phyloP scores from a whole-genome alignment of 129 eudicot species.

The Artemisia annua region DNA sequence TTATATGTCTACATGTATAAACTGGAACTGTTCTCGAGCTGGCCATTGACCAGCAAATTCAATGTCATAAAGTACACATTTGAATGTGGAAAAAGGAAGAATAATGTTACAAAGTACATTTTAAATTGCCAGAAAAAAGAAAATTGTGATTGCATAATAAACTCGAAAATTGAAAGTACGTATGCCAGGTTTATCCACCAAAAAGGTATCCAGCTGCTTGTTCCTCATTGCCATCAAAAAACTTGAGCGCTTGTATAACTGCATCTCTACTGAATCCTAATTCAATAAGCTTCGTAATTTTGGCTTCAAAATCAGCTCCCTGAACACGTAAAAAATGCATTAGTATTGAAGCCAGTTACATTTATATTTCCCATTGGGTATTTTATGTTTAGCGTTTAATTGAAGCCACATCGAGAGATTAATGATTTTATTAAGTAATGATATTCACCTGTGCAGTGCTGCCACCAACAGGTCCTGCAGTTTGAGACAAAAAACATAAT shows the following conservation, averaged over 20 bases:
- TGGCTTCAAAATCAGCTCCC: constrained; percentile 9
- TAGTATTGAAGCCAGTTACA: no score
- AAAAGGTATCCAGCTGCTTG: constrained; percentile 89
- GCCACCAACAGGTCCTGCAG: constrained; percentile 50
- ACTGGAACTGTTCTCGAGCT: constrained; percentile 2
- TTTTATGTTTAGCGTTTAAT: no score
- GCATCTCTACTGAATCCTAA: constrained; percentile 75
- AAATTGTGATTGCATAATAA: neutral
- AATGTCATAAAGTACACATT: constrained; percentile 18
- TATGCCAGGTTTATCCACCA: constrained; percentile 46
- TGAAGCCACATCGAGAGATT: no score
- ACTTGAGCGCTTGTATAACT: constrained; percentile 70
- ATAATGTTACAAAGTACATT: constrained; percentile 4
- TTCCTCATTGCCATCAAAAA: constrained; percentile 85
- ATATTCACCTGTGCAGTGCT: constrained; percentile 40
- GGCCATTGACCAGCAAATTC: constrained; percentile 28
- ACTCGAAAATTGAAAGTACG: neutral
- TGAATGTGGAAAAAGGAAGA: constrained; percentile 9
- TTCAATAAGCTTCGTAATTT: constrained; percentile 4
- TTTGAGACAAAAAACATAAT: constrained; percentile 4
- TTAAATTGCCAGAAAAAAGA: no score
- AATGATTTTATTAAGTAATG: neutral
- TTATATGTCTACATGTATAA: constrained; percentile 8
- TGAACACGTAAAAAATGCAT: neutral
- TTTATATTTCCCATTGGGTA: no score